phyloP scores from a whole-genome alignment of 805 yeast species.

The Candida schatavii region DNA sequence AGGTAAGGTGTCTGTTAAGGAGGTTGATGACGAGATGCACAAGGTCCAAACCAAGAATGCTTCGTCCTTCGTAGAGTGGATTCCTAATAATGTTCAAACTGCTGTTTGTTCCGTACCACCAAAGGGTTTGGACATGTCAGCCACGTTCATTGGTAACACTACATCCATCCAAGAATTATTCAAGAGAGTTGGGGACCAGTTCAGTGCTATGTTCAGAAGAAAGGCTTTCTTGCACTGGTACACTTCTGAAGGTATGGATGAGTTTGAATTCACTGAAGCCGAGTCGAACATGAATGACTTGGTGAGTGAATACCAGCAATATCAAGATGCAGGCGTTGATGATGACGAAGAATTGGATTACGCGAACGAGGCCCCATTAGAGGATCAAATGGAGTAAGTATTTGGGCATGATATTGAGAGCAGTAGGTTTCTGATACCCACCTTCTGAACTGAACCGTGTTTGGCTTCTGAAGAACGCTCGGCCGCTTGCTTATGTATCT shows the following conservation, averaged over 20 bases:
- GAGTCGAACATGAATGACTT: conserved; percentile 88
- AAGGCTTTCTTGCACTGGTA: conserved; percentile 97
- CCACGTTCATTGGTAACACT: conserved; percentile 90
- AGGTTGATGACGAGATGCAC: conserved; percentile 91
- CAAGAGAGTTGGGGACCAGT: conserved; percentile 85
- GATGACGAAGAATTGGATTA: conserved; percentile 75
- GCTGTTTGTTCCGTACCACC: conserved; percentile 93
- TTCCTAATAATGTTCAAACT: conserved; percentile 92
- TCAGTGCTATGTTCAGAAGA: conserved; percentile 88
- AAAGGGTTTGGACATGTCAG: conserved; percentile 79
- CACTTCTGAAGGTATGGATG: conserved; percentile 95
- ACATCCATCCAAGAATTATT: conserved; percentile 90
- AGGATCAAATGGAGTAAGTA: conserved; percentile 44
- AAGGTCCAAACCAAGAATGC: conserved; percentile 79
- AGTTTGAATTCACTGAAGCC: conserved; percentile 90
- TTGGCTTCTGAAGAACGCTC: no score
- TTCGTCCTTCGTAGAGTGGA: conserved; percentile 90
- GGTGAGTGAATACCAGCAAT: conserved; percentile 86
- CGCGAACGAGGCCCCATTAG: conserved; percentile 62
- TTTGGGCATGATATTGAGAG: no score
- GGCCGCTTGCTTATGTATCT: no score
- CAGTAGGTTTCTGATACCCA: no score
- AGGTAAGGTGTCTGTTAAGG: conserved; percentile 89
- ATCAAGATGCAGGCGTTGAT: conserved; percentile 77
- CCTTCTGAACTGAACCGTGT: no score